Evolutionary conservation across 2,329 filamentous ascomycete species (phyloP).

Genomic region (Plenodomus biglobosus): DNA sequence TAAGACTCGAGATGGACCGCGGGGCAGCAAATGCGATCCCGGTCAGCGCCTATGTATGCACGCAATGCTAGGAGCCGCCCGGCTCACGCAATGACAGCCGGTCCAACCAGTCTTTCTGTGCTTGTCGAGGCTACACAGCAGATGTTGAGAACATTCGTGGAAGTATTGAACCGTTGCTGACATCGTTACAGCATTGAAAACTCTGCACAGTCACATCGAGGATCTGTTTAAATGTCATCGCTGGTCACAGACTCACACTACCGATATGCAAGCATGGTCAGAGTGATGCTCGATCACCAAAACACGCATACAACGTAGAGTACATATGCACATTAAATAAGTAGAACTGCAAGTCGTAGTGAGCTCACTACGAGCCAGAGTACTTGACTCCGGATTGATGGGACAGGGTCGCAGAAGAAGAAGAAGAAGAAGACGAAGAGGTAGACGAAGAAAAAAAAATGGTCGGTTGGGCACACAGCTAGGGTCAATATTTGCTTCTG

Average conservation of each 20-base stretch:
- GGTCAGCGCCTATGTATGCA: conserved; percentile 33
- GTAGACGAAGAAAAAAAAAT: no score
- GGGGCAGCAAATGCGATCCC: conserved; percentile 9
- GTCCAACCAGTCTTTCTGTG: not conserved
- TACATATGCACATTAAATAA: no score
- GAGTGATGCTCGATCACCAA: not conserved
- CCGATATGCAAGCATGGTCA: not conserved
- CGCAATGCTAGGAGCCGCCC: conserved; percentile 22
- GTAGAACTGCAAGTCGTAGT: no score
- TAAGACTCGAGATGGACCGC: conserved; percentile 7
- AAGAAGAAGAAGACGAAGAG: no score
- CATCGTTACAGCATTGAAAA: not conserved
- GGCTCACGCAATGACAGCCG: conserved; percentile 4
- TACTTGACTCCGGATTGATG: not conserved
- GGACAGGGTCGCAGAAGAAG: no score
- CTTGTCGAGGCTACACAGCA: not conserved
- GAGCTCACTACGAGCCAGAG: not conserved
- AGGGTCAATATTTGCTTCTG: not conserved
- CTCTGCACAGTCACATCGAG: not conserved
- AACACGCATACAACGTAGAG: no score
- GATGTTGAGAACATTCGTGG: not conserved
- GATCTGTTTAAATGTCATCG: not conserved
- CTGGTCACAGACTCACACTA: not conserved
- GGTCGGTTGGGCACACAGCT: no score
- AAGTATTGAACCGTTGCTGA: not conserved